Evolutionary conservation across 495 filamentous ascomycete genomes (phyloP), one percentile per base, ranked within the genome.

Genomic region (Podospora tetraspora): DNA sequence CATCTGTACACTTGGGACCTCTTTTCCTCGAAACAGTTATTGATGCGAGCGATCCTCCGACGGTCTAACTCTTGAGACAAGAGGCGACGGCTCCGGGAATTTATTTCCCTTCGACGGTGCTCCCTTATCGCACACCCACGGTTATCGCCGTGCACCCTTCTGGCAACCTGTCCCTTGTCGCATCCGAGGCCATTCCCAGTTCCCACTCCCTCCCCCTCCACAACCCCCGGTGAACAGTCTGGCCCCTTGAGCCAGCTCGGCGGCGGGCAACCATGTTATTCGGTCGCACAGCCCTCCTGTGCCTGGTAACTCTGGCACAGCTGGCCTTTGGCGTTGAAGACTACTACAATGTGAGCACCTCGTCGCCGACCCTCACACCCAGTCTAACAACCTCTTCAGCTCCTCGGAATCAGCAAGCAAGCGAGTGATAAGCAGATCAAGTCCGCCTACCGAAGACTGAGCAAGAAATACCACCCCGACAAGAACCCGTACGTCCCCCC

Each of bases 401-500:
- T 96, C 58, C 87, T 99, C 34, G 92, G 91, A 61, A 77, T 99
- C 73, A 84, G 91, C 75, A 93, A 90, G 76, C 83, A 87, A 23
- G 94, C 95, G 3, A 91, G 87, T 16, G 94, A 97, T 61, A 88
- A 87, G 72, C 92, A 98, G 75, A 93, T 99, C 80, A 99, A 98
- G 80, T 88, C 90, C n/a, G 96, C 95, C 37, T 99, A 99, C 79
- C 87, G 93, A 62, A 90, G 87, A 61, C 81, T 98, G 5, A 95
- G 91, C 84, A 97, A 97, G 80, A 96, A 97, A 80, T 97, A 85
- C 78, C 95, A 99, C 74, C 95, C 95, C 1, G 95, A 99, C 77
- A 99, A 99, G 86, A 99, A 99, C 71, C 95, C 95, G 92, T 96
- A 81, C 73, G 90, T 85, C 63, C 27, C 62, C 57, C 66, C 61